A percentile compares a stretch with the other conserved stretches of the same genome.
Conservation (phyloP, 805 yeast genomes). For the Candida michaelii region DNA sequence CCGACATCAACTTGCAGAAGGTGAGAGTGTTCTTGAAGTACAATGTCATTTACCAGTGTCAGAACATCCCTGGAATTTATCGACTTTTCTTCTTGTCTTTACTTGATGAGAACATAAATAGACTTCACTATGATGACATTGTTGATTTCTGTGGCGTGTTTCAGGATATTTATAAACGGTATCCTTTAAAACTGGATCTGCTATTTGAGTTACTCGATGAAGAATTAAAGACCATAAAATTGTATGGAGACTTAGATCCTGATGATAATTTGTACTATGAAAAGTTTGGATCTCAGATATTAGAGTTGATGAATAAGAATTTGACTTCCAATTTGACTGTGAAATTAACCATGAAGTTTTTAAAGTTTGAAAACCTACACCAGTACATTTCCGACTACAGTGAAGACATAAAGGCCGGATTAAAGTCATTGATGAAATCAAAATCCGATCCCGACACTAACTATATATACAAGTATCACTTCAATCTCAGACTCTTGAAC, state of each 20-base stretch:
- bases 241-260: neutral
- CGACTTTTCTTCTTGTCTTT: slow-evolving; percentile 17
- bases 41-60: neutral
- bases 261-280: slow-evolving; percentile 1
- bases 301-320: slow-evolving; percentile 8
- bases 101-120: slow-evolving; percentile 30
- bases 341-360: neutral
- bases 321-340: neutral
- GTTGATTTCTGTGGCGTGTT: slow-evolving; percentile 8
- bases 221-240: neutral
- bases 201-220: neutral
- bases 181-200: slow-evolving; percentile 4
- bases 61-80: neutral
- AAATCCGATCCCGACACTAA: neutral
- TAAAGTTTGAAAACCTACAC: neutral
- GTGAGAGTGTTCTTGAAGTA: slow-evolving; percentile 8
- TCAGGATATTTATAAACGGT: neutral
- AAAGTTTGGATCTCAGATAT: slow-evolving; percentile 4
- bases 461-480: slow-evolving; percentile 5
- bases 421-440: neutral
- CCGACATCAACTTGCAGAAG: slow-evolving; percentile 8
- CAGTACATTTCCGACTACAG: neutral
- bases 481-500: slow-evolving; percentile 9
- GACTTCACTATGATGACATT: slow-evolving; percentile 11
- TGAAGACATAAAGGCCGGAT: neutral